Percentiles rank a stretch among this genome's conserved stretches.
Conservation (phyloP, 176 grass and related monocot genomes). For the Aegilops longissima region DNA sequence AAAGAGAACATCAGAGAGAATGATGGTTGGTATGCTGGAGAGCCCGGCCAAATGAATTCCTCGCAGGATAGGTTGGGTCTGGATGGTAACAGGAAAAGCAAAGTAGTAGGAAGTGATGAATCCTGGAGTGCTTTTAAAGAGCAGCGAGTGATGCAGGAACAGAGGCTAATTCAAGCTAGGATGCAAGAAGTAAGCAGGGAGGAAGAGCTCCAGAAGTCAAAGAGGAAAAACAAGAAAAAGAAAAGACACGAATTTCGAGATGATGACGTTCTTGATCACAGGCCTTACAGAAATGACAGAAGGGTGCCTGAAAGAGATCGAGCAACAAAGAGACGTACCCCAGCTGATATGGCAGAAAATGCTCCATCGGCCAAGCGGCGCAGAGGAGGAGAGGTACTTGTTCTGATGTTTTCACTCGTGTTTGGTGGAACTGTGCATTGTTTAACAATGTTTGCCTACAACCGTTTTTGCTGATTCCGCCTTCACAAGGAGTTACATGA, state of each 20-base stretch:
- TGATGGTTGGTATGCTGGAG: slow-evolving; percentile 50
- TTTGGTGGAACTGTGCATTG: slow-evolving; percentile 14
- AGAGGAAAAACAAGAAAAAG: slow-evolving; percentile 96
- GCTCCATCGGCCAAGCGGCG: slow-evolving; percentile 60
- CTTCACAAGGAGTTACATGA: neutral
- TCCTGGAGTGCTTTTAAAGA: slow-evolving; percentile 61
- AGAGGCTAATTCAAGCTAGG: slow-evolving; percentile 62
- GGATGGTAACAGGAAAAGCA: slow-evolving; percentile 53
- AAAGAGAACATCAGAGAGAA: slow-evolving; percentile 55
- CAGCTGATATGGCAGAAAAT: slow-evolving; percentile 54
- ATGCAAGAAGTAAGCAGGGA: slow-evolving; percentile 55
- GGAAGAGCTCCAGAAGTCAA: slow-evolving; percentile 74
- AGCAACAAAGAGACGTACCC: slow-evolving; percentile 49
- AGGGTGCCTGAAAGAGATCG: slow-evolving; percentile 67
- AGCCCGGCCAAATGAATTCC: slow-evolving; percentile 51
- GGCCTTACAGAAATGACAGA: slow-evolving; percentile 88
- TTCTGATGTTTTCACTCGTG: neutral
- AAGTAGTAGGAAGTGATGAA: slow-evolving; percentile 34
- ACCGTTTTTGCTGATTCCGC: neutral
- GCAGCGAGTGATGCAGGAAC: slow-evolving; percentile 50
- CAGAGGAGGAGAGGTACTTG: slow-evolving; percentile 86
- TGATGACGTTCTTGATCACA: slow-evolving; percentile 72
- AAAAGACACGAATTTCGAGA: slow-evolving; percentile 91
- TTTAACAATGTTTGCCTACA: slow-evolving; percentile 9
- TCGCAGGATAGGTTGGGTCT: slow-evolving; percentile 38